Conservation (phyloP, 352 stramenopile genomes). For the Phytophthora sojae region DNA sequence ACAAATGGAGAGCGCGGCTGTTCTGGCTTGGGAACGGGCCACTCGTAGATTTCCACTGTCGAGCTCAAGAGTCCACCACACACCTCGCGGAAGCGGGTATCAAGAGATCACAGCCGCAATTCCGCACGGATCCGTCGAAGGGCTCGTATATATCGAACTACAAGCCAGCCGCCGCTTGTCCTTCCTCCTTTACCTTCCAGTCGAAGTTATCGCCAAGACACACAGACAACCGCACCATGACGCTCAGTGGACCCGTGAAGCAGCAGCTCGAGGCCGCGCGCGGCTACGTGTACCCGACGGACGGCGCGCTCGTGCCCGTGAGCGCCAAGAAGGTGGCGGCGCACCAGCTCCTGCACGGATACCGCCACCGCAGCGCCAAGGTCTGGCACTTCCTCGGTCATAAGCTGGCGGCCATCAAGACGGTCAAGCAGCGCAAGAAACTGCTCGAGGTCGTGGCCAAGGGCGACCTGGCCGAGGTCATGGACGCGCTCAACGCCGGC, state of each 20-base stretch:
- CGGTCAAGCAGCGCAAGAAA: constrained; percentile 70
- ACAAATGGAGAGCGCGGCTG: not conserved
- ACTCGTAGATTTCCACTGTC: constrained; percentile 26
- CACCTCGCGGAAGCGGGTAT: constrained; percentile 42
- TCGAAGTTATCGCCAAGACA: constrained; percentile 25
- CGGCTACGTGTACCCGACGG: constrained; percentile 50
- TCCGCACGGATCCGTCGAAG: constrained; percentile 35
- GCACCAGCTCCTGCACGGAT: constrained; percentile 38
- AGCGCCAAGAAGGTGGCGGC: constrained; percentile 49
- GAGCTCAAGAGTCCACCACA: not conserved
- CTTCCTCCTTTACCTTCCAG: constrained; percentile 17
- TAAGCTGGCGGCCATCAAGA: constrained; percentile 77
- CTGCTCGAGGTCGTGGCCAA: constrained; percentile 69
- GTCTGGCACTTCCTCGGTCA: constrained; percentile 84
- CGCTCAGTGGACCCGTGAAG: constrained; percentile 54
- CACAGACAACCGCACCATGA: constrained; percentile 38
- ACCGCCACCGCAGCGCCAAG: constrained; percentile 44
- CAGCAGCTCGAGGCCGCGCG: constrained; percentile 54
- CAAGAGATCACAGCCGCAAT: constrained; percentile 2
- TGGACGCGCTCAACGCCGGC: constrained; percentile 68
- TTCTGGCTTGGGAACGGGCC: constrained; percentile 12
- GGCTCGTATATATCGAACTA: constrained; percentile 21
- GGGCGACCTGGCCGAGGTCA: constrained; percentile 61
- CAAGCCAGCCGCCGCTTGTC: constrained; percentile 31
- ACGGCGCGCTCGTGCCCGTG: constrained; percentile 58